Percentiles rank a stretch among this genome's conserved stretches.
These are phyloP conservation scores for Trichoderma sp. DNA, from an alignment of 2,329 filamentous ascomycete genomes.

Conservation along the genomic window DNA sequence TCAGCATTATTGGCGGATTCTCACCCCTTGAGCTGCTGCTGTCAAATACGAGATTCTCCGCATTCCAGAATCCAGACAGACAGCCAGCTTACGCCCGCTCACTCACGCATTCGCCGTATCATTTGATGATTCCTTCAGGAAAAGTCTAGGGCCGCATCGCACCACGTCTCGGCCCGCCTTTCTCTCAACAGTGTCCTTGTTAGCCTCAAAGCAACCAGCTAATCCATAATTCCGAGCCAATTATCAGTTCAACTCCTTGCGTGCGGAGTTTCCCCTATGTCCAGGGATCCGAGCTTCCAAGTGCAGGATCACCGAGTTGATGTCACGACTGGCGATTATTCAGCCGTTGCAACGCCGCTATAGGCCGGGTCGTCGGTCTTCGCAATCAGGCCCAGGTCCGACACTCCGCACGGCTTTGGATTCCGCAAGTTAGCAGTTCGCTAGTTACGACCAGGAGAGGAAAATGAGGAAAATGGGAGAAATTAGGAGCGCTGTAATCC, in stretches of 20 bases:
- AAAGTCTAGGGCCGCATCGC: background rate
- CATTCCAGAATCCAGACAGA: background rate
- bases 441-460: background rate
- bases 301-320: background rate
- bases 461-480: too few species aligned
- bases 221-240: background rate
- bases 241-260: background rate
- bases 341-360: background rate
- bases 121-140: background rate
- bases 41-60: background rate
- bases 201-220: background rate
- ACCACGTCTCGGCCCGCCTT: background rate
- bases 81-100: background rate
- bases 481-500: background rate
- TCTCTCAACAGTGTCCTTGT: background rate
- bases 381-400: conserved; percentile 3
- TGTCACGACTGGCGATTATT: conserved; percentile 12
- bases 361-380: conserved; percentile 14
- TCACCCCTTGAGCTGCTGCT: background rate
- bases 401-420: conserved; percentile 10
- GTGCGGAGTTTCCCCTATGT: conserved; percentile 12
- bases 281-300: background rate
- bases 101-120: background rate
- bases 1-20: background rate
- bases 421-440: background rate